Evolutionary conservation across 2,329 filamentous ascomycete genomes (phyloP).

Genomic region (Verticillium nubilum): DNA sequence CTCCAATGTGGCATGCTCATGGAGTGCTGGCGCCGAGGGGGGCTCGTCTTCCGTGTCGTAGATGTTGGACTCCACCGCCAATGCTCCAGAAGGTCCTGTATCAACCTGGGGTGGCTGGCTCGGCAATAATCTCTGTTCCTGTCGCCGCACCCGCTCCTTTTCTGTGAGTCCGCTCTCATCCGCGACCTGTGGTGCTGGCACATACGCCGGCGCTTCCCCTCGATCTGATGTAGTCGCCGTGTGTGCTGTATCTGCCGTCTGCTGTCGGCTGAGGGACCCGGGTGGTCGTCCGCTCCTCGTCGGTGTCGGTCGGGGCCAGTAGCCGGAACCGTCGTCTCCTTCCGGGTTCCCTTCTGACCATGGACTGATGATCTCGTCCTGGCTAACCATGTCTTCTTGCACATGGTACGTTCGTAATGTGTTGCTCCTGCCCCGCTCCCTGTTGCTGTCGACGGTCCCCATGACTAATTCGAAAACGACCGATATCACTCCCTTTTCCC

Average conservation of each 20-base stretch:
- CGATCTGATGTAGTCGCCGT: background rate
- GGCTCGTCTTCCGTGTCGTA: constrained; percentile 41
- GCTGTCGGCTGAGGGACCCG: constrained; percentile 4
- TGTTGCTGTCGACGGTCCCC: constrained; percentile 73
- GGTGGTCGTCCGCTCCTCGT: background rate
- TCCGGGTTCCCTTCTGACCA: constrained; percentile 6
- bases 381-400: constrained; percentile 21
- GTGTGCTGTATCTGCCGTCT: background rate
- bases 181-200: constrained; percentile 55
- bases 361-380: constrained; percentile 20
- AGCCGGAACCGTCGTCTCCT: constrained; percentile 7
- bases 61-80: constrained; percentile 29
- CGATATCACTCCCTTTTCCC: constrained; percentile 88
- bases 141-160: constrained; percentile 72
- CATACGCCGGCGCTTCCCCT: constrained; percentile 37
- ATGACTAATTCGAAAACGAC: constrained; percentile 83
- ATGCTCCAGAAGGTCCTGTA: constrained; percentile 25
- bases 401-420: constrained; percentile 16
- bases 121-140: constrained; percentile 74
- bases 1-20: background rate
- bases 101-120: constrained; percentile 61
- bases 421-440: constrained; percentile 9
- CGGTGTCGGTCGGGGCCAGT: constrained; percentile 7
- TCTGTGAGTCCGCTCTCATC: constrained; percentile 65
- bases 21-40: constrained; percentile 9